These are phyloP conservation scores for Jacaranda copaia DNA, from an alignment of 257 asterid species.

Conservation along the genomic window DNA sequence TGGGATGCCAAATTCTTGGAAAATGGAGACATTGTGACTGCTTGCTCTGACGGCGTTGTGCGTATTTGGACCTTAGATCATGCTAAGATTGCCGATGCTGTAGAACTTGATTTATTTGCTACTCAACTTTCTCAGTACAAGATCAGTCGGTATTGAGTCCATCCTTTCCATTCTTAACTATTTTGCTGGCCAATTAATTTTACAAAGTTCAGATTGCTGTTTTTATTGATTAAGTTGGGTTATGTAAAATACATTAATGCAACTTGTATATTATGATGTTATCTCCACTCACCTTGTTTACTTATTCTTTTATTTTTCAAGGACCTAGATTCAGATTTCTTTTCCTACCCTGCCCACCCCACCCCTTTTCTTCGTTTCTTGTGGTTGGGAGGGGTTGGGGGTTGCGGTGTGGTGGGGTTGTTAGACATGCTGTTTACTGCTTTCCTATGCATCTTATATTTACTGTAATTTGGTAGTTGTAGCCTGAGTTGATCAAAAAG, in stretches of 20 bases:
- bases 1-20: constrained; percentile 97
- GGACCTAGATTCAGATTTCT: background rate
- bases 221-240: constrained; percentile 29
- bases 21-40: constrained; percentile 91
- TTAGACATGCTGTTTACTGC: constrained; percentile 11
- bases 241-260: background rate
- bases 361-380: background rate
- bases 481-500: constrained; percentile 8
- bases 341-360: background rate
- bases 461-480: constrained; percentile 13
- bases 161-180: constrained; percentile 32
- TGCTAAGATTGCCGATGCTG: constrained; percentile 73
- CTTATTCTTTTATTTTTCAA: background rate
- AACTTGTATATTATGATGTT: background rate
- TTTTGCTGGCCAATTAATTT: constrained; percentile 21
- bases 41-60: constrained; percentile 96
- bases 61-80: constrained; percentile 86
- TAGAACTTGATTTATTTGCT: constrained; percentile 72
- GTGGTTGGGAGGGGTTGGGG: background rate
- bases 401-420: too few relatives aligned
- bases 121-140: constrained; percentile 77
- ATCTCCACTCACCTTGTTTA: background rate
- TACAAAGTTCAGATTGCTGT: constrained; percentile 18
- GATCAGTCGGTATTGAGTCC: constrained; percentile 72
- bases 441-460: constrained; percentile 1